phyloP scores from a whole-genome alignment of 495 filamentous ascomycete genomes.

The Talaromyces liani region DNA sequence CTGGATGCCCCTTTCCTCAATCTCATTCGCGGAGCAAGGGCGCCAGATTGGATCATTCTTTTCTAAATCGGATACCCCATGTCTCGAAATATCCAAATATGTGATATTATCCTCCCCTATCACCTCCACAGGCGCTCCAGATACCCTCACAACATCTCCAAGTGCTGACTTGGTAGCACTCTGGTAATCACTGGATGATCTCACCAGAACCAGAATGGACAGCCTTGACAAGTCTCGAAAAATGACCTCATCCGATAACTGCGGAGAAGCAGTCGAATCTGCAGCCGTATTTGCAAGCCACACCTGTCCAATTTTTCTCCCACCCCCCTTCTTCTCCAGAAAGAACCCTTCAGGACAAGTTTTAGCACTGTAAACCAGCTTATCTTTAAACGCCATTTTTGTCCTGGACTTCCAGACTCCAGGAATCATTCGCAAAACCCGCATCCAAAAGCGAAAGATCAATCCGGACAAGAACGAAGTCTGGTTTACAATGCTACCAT shows the following conservation, averaged over 20 bases:
- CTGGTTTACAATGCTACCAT: slow-evolving; percentile 7
- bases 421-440: background rate
- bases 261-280: background rate
- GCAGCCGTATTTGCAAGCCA: background rate
- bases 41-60: background rate
- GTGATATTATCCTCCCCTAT: background rate
- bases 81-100: background rate
- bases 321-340: background rate
- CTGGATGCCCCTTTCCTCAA: background rate
- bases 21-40: background rate
- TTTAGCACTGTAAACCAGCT: background rate
- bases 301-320: background rate
- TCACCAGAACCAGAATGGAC: background rate
- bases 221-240: background rate
- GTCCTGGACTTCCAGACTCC: slow-evolving; percentile 1
- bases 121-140: background rate
- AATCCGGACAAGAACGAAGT: slow-evolving; percentile 5
- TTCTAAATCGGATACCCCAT: background rate
- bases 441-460: slow-evolving; percentile 4
- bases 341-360: background rate
- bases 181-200: background rate
- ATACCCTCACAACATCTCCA: background rate
- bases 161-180: background rate
- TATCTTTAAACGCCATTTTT: background rate
- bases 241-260: background rate